Evolutionary conservation across 495 filamentous ascomycete species (phyloP).

Genomic region (Penicillium pulvis): DNA sequence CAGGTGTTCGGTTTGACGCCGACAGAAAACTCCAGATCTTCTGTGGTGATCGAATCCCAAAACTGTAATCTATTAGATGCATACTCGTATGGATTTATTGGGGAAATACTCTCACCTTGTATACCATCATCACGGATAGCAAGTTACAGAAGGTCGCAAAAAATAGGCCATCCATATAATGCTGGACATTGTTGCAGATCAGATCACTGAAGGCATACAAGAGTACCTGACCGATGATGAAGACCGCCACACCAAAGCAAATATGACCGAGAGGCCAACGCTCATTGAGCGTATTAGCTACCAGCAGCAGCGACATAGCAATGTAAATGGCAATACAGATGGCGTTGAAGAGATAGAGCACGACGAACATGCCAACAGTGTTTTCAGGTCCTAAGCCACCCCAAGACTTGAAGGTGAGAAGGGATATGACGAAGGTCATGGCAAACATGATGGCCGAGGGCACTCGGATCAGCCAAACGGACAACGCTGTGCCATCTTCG

Average conservation of each 20-base stretch:
- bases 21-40: conserved; percentile 97
- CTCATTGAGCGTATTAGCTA: conserved; percentile 87
- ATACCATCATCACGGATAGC: conserved; percentile 98
- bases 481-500: conserved; percentile 92
- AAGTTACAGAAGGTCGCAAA: conserved; percentile 94
- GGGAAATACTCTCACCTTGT: conserved; percentile 70
- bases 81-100: not conserved
- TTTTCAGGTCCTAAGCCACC: conserved; percentile 82
- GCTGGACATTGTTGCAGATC: conserved; percentile 82
- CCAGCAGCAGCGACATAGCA: conserved; percentile 83
- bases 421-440: conserved; percentile 80
- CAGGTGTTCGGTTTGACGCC: conserved; percentile 94
- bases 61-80: conserved; percentile 58
- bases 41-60: conserved; percentile 98
- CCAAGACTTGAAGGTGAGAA: conserved; percentile 92
- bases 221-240: conserved; percentile 89
- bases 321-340: conserved; percentile 83
- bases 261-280: conserved; percentile 96
- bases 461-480: conserved; percentile 86
- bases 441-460: conserved; percentile 79
- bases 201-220: conserved; percentile 85
- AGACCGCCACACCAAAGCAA: conserved; percentile 84
- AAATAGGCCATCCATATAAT: conserved; percentile 94
- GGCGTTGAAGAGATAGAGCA: conserved; percentile 91
- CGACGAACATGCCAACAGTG: conserved; percentile 86